Conservation (phyloP, 2,329 filamentous ascomycete species). For the Cladorrhinum sp. region DNA sequence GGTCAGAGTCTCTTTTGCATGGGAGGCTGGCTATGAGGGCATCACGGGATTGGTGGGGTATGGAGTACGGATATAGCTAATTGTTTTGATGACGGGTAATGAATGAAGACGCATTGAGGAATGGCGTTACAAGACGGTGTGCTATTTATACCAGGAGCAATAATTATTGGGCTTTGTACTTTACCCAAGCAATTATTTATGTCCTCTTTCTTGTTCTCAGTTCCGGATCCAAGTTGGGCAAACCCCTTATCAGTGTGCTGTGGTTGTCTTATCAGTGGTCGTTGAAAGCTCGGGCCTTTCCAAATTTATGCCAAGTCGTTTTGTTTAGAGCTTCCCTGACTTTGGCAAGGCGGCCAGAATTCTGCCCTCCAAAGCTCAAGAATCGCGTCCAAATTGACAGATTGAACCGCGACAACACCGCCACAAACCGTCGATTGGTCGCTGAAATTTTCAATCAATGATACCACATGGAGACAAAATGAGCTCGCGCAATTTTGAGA, state of each 20-base stretch:
- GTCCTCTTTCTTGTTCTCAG: background rate
- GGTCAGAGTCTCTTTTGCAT: background rate
- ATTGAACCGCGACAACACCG: slow-evolving; percentile 23
- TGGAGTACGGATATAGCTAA: background rate
- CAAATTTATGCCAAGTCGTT: slow-evolving; percentile 13
- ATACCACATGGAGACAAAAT: slow-evolving; percentile 59
- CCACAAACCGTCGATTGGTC: slow-evolving; percentile 17
- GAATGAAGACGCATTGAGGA: background rate
- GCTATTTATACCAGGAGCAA: background rate
- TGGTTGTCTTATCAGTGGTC: background rate
- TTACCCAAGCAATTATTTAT: background rate
- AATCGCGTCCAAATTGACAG: slow-evolving; percentile 18
- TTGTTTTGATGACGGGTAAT: background rate
- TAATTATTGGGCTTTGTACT: background rate
- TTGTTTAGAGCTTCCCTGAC: slow-evolving; percentile 9
- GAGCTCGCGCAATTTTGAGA: slow-evolving; percentile 59
- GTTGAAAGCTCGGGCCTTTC: slow-evolving; percentile 13
- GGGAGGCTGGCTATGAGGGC: background rate
- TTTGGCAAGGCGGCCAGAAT: slow-evolving; percentile 25
- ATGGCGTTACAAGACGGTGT: background rate
- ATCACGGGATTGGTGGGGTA: background rate
- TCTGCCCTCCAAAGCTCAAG: slow-evolving; percentile 27
- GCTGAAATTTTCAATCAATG: slow-evolving; percentile 15
- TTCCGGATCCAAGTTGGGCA: background rate
- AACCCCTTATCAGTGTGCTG: background rate